These are phyloP conservation scores for Penicillium paradoxum DNA, from an alignment of 495 filamentous ascomycete species.

Conservation along the genomic window DNA sequence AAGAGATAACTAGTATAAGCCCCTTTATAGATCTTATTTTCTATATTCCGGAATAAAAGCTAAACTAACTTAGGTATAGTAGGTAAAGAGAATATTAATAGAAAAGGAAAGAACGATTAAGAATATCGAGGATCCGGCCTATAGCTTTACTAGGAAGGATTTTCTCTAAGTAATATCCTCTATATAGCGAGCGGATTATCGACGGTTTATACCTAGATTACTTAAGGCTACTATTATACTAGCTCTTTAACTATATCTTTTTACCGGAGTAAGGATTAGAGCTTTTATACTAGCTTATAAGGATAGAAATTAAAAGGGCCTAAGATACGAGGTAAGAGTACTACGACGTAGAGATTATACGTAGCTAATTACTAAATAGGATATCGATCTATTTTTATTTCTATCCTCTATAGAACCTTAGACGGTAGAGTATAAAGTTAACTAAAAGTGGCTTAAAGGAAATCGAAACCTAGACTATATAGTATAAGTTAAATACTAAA, in stretches of 20 bases:
- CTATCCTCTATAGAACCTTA: constrained; percentile 8
- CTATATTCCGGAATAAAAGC: neutral
- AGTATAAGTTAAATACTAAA: constrained; percentile 1
- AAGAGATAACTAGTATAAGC: constrained; percentile 14
- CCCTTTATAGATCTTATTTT: neutral
- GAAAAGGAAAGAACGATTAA: constrained; percentile 10
- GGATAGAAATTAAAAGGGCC: constrained; percentile 12
- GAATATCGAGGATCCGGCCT: constrained; percentile 14
- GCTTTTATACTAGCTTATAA: constrained; percentile 15
- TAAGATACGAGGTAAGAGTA: constrained; percentile 11
- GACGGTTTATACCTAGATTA: constrained; percentile 11
- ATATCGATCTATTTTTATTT: constrained; percentile 14
- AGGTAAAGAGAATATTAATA: constrained; percentile 16
- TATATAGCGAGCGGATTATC: constrained; percentile 15
- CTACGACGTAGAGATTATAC: neutral
- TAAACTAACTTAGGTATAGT: constrained; percentile 13
- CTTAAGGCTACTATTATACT: constrained; percentile 19
- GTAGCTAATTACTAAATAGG: constrained; percentile 3
- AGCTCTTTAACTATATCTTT: constrained; percentile 19
- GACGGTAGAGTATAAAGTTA: constrained; percentile 6
- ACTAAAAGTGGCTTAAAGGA: constrained; percentile 3
- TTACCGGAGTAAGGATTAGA: constrained; percentile 17
- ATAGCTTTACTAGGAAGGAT: constrained; percentile 18
- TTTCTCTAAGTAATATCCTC: constrained; percentile 14
- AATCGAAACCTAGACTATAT: constrained; percentile 3